Conservation (phyloP, 345 rosid species). For the Camelina neglecta region DNA sequence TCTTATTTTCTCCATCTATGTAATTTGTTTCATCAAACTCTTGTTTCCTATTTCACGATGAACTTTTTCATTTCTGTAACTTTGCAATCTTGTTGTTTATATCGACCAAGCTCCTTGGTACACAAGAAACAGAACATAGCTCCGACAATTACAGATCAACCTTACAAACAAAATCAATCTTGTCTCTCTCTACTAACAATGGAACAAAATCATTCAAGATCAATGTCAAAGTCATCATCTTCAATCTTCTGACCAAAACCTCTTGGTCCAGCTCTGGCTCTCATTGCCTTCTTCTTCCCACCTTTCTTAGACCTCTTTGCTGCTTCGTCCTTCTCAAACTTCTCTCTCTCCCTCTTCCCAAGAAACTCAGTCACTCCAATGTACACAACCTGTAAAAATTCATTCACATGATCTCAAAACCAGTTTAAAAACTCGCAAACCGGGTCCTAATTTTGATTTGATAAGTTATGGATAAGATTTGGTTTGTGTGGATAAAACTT, state of each 20-base stretch:
- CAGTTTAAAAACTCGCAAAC: constrained; percentile 18
- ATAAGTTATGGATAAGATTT: constrained; percentile 32
- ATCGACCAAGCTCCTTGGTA: not conserved
- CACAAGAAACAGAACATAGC: constrained; percentile 20
- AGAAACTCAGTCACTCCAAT: constrained; percentile 74
- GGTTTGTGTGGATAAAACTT: constrained; percentile 35
- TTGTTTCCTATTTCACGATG: constrained; percentile 11
- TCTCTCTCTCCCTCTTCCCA: constrained; percentile 74
- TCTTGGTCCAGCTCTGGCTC: constrained; percentile 64
- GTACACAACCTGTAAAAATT: constrained; percentile 60
- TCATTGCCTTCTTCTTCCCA: constrained; percentile 55
- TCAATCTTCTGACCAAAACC: constrained; percentile 73
- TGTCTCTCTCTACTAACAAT: constrained; percentile 2
- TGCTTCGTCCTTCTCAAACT: constrained; percentile 73
- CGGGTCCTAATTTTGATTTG: not conserved
- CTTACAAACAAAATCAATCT: not conserved
- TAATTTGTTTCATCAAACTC: constrained; percentile 49
- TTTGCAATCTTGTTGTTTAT: constrained; percentile 5
- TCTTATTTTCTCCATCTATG: constrained; percentile 37
- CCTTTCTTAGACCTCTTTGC: constrained; percentile 63
- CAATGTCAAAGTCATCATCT: constrained; percentile 37
- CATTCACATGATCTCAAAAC: not conserved
- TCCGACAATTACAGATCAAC: not conserved
- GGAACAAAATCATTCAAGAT: constrained; percentile 35
- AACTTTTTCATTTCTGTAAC: constrained; percentile 33